Evolutionary conservation across 768 basidiomycete species (phyloP).

Genomic region (Multifurca ochricompacta): DNA sequence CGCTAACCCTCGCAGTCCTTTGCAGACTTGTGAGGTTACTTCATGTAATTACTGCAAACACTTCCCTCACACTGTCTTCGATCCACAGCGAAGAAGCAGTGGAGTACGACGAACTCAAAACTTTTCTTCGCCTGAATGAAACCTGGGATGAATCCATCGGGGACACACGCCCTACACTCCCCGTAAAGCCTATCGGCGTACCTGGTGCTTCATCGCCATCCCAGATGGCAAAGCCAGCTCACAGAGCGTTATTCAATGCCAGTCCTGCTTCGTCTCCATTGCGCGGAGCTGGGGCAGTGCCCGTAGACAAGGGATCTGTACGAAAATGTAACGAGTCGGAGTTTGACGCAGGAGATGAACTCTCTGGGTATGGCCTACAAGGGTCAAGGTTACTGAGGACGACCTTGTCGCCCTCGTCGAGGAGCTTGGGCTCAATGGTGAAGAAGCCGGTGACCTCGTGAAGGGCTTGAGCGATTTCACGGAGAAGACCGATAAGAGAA

Average conservation of each 20-base stretch:
- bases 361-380: conserved; percentile 64
- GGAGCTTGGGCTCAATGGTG: conserved; percentile 67
- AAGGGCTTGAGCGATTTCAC: conserved; percentile 45
- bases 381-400: conserved; percentile 73
- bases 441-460: conserved; percentile 70
- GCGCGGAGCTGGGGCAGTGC: not conserved
- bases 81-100: conserved; percentile 70
- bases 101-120: conserved; percentile 64
- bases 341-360: conserved; percentile 60
- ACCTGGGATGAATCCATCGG: conserved; percentile 53
- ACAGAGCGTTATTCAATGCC: conserved; percentile 47
- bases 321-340: conserved; percentile 40
- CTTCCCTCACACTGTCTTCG: conserved; percentile 2
- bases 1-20: conserved; percentile 44
- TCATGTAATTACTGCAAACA: not conserved
- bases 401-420: conserved; percentile 64
- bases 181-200: conserved; percentile 62
- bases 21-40: conserved; percentile 55
- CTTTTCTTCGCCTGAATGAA: conserved; percentile 67
- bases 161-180: conserved; percentile 49
- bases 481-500: conserved; percentile 19
- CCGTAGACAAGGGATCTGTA: conserved; percentile 29
- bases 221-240: conserved; percentile 70
- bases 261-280: conserved; percentile 28
- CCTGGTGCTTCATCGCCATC: conserved; percentile 69